phyloP scores from a whole-genome alignment of 352 stramenopile species.

The Phytophthora pinifolia region DNA sequence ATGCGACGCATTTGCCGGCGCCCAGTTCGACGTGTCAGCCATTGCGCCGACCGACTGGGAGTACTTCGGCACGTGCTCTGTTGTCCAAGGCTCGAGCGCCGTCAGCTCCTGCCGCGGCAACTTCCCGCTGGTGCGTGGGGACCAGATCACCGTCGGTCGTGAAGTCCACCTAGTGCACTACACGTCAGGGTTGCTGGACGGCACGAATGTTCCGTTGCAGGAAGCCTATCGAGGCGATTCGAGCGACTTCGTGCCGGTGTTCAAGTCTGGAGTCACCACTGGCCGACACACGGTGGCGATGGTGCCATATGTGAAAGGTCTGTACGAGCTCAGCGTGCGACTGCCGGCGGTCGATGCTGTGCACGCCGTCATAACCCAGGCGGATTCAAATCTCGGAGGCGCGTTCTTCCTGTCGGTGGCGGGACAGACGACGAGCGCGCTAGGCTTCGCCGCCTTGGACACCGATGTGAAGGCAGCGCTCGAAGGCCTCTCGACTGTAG shows the following conservation, averaged over 20 bases:
- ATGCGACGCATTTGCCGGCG: constrained; percentile 49
- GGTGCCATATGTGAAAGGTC: constrained; percentile 88
- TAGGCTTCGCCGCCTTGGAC: constrained; percentile 53
- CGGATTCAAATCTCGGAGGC: constrained; percentile 58
- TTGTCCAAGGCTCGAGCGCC: constrained; percentile 17
- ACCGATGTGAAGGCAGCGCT: constrained; percentile 57
- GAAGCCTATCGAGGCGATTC: constrained; percentile 57
- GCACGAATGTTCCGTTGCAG: constrained; percentile 68
- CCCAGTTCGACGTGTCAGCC: constrained; percentile 50
- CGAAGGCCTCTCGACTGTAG: constrained; percentile 64
- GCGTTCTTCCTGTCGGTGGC: constrained; percentile 63
- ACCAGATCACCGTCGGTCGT: constrained; percentile 77
- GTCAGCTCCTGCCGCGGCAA: constrained; percentile 52
- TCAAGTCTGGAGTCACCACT: constrained; percentile 55
- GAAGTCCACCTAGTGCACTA: constrained; percentile 70
- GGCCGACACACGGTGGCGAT: constrained; percentile 88
- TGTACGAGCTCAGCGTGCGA: constrained; percentile 86
- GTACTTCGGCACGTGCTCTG: constrained; percentile 71
- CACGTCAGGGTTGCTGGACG: constrained; percentile 54
- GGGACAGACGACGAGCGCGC: constrained; percentile 41
- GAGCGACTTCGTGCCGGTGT: constrained; percentile 63
- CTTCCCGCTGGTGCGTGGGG: constrained; percentile 72
- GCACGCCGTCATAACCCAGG: constrained; percentile 56
- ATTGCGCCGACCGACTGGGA: constrained; percentile 59
- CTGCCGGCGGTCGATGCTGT: constrained; percentile 77